Percentiles rank a stretch among this genome's conserved stretches.
Conservation (phyloP, 2,329 filamentous ascomycete genomes). For the Ilyonectria robusta region DNA sequence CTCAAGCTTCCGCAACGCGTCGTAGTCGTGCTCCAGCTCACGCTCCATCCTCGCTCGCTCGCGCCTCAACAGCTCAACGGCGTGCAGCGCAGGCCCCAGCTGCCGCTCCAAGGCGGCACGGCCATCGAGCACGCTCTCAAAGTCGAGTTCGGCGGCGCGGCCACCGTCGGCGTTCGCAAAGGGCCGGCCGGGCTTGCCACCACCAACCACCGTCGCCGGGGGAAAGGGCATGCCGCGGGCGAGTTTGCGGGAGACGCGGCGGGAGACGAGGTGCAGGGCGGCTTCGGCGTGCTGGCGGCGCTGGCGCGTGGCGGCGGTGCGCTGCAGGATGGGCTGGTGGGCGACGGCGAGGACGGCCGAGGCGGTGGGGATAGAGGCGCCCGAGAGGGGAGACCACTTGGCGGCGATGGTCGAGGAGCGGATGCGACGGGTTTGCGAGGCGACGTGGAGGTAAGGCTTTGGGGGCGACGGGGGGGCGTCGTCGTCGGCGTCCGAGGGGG, state of each 20-base stretch:
- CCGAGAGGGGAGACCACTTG: conserved; percentile 75
- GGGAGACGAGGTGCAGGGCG: conserved; percentile 68
- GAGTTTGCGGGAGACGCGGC: conserved; percentile 71
- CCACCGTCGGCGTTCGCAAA: conserved; percentile 54
- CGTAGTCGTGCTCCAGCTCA: conserved; percentile 70
- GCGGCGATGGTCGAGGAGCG: conserved; percentile 76
- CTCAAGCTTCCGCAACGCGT: conserved; percentile 65
- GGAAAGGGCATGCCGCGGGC: conserved; percentile 77
- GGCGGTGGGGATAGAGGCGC: conserved; percentile 69
- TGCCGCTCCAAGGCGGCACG: conserved; percentile 69
- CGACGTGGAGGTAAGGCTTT: conserved; percentile 65
- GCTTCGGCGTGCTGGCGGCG: conserved; percentile 68
- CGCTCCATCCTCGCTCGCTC: conserved; percentile 71
- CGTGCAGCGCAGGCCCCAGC: conserved; percentile 74
- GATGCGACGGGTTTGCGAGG: conserved; percentile 66
- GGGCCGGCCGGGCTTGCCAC: conserved; percentile 33
- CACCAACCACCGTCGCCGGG: conserved; percentile 57
- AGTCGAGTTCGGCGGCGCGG: conserved; percentile 74
- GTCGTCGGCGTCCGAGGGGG: conserved; percentile 37
- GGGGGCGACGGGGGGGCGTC: conserved; percentile 46
- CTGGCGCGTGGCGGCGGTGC: conserved; percentile 63
- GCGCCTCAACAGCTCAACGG: conserved; percentile 70
- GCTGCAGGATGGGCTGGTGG: conserved; percentile 73
- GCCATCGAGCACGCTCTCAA: conserved; percentile 75
- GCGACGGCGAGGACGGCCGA: conserved; percentile 69